Base-by-base conservation (phyloP, 768 basidiomycete genomes). In the Panus rudis region DNA sequence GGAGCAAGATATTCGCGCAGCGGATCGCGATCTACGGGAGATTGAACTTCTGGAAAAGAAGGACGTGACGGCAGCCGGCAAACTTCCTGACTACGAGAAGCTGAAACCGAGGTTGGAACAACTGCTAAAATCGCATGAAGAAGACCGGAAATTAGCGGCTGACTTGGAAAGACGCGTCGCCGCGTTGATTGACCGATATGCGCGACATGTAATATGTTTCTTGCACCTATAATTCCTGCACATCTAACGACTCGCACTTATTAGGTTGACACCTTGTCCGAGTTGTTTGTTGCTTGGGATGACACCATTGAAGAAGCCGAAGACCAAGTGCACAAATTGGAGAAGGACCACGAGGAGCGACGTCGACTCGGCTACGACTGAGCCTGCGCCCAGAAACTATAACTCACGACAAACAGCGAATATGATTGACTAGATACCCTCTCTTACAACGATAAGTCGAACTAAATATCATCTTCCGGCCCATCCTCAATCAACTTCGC, bases 241-340 rank as follows among this genome's bases (percentile, higher is more conserved):
- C 33, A 6, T 37, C 28, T n/a, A 33, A 26, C 4, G 10, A 46
- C 34, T 4, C 31, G 12, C 40, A 23, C 14, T 45, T 20, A 19
- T 30, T 43, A 90, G 88, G 79, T 88, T 7, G 88, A 89, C 54
- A 75, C 78, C 2, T 68, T 91, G 1, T 91, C 89, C 11, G 87
- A 90, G 50, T 66, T 91, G 17, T 91, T 92, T 47, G 82, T 92
- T 6, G 76, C 75, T 12, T 92, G 89, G 88, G 86, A 91, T 50
- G 85, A 90, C 45, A 72, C 79, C 1, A 61, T 90, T 8, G 69
- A 72, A n/a, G 78, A 76, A 34, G 73, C 78, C 4, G 87, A 90
- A 56, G 72, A 74, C 42, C 75, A 74, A 40, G 60, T 80, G 5
- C 62, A 63, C 21, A 68, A 63, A 27, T 54, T 86, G 42, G 84